A percentile compares a stretch with the other conserved stretches of the same genome.
phyloP scores from a whole-genome alignment of 345 rosid species.

The Eucalyptus victrix region DNA sequence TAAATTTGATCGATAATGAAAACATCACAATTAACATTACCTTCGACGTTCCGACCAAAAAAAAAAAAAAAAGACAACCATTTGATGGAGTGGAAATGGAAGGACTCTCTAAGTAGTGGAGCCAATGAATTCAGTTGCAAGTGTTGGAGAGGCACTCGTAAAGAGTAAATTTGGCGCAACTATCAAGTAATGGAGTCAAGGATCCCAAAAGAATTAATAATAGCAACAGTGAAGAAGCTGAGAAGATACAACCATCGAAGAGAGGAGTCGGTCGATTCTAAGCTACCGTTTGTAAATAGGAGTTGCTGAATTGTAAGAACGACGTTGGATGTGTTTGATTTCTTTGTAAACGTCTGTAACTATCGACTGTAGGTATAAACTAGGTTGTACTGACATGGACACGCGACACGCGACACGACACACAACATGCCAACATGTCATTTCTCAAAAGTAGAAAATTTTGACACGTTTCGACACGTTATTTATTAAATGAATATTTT shows the following conservation, averaged over 20 bases:
- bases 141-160: background rate
- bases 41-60: background rate
- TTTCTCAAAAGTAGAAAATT: no score
- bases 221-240: background rate
- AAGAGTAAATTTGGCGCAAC: background rate
- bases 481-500: no score
- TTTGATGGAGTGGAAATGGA: background rate
- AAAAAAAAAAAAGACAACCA: background rate
- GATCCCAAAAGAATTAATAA: background rate
- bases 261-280: background rate
- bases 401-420: no score
- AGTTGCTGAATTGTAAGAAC: background rate
- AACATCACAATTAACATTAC: background rate
- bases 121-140: no score
- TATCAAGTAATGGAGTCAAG: background rate
- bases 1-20: background rate
- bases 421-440: no score
- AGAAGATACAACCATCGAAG: background rate
- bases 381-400: no score
- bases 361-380: background rate
- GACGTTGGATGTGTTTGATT: background rate
- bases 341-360: background rate
- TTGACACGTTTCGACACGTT: accelerated
- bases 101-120: background rate
- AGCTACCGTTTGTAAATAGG: background rate